Evolutionary conservation across 495 filamentous ascomycete species (phyloP), one percentile per base, ranked within the genome.

Genomic region (Astrothelium subdiscretum): DNA sequence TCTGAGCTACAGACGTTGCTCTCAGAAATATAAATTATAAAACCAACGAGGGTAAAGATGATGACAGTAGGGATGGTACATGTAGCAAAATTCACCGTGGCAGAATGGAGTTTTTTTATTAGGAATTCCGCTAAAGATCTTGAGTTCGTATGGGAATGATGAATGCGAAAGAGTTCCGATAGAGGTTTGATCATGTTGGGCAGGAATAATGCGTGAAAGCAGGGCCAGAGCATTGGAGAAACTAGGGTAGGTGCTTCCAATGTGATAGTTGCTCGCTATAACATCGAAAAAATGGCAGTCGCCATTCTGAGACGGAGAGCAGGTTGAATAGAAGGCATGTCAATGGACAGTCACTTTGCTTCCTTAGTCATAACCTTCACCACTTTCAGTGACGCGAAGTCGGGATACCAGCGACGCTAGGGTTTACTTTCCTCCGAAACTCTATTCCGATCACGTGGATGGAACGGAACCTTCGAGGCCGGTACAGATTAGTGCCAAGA

Each of bases 181-280:
- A 85, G 75, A 78, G 76, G 77, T 72, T 75, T 76, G 77, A 83
- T 77, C 86, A 89, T 89, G 66, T 83, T 86, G 70, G 58, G 31
- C 59, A 42, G 40, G 35, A 58, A 24, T 40, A 20, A 26, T 54
- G 3, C 6, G 48, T 54, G 11, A 6, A 54, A 54, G 48, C 24
- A 54, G 48, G 22, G 29, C 11, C 48, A 54, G 48, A 26, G 10
- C 29, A 29, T 54, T 27, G n/a, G 5, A 15, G 29, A 8, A 15
- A 3, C 24, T 11, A 20, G 3, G 24, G 48, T n/a, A n/a, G 12
- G 15, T 29, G 24, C 24, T 29, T 29, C n/a, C n/a, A 29, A 20
- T 15, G 48, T 54, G 8, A 29, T 24, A 10, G 8, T 3, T n/a
- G 12, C 48, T 15, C 29, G 48, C 48, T 54, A 54, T 27, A 24